phyloP scores from a whole-genome alignment of 2,329 filamentous ascomycete species.

The Elsinoe necatrix region DNA sequence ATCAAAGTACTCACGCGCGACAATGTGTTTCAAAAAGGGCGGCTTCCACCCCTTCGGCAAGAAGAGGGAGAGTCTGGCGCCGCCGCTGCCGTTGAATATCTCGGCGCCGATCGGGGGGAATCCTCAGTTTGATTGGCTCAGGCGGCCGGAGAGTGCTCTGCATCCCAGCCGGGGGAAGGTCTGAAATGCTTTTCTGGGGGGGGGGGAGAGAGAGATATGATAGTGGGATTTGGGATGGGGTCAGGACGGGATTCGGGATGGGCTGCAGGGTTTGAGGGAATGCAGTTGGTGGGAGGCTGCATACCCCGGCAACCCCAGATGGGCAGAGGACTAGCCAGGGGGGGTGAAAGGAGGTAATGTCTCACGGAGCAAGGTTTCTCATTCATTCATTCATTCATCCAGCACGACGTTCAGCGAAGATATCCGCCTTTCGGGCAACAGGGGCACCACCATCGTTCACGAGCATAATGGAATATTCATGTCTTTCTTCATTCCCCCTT shows the following conservation, averaged over 20 bases:
- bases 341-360: not conserved
- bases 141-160: constrained; percentile 48
- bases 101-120: constrained; percentile 48
- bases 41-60: constrained; percentile 24
- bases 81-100: constrained; percentile 43
- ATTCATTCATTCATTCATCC: constrained; percentile 3
- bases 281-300: no score
- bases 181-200: constrained; percentile 23
- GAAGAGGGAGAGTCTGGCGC: constrained; percentile 35
- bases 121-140: constrained; percentile 46
- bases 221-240: not conserved
- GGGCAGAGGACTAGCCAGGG: not conserved
- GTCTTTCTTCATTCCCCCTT: not conserved
- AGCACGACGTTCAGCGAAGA: not conserved
- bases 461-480: not conserved
- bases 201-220: no score
- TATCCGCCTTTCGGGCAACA: not conserved
- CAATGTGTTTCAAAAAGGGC: constrained; percentile 30
- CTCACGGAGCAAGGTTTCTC: not conserved
- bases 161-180: constrained; percentile 39
- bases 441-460: constrained; percentile 6
- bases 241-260: not conserved
- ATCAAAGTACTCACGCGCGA: constrained; percentile 30
- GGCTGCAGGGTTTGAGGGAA: no score
- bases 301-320: no score